Base-by-base conservation (phyloP, 345 rosid genomes). In the Ceriops decandra region DNA sequence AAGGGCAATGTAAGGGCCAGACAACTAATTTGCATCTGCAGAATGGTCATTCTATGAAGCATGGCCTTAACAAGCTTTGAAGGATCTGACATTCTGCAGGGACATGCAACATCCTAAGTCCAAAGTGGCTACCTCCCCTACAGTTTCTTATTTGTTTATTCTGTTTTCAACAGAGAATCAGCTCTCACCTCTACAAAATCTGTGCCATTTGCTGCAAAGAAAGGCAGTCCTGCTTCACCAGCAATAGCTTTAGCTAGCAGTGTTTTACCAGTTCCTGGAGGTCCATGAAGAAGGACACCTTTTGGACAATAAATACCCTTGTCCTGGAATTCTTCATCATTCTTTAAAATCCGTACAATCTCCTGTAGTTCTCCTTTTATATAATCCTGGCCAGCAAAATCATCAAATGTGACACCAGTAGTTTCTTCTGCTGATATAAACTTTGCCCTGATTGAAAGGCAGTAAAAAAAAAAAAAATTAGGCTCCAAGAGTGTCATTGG, bases 261-360 rank as follows among this genome's bases (percentile, higher is more conserved):
- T 32, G 98, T 93, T 84, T 93, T 90, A 63, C 98, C 98, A 36
- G 98, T 93, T 74, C 97, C 98, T 21, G 98, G 97, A 67, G 98
- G 97, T 26, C 98, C 98, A 73, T 93, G 91, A 60, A 93, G 96
- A 68, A 93, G 92, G 56, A 93, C 96, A 72, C 98, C 98, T 89
- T 90, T 90, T 1, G 98, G 98, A 81, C 98, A 90, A 70, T 89
- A 90, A 65, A 93, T 93, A 56, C 97, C 98, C 81, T 85, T 93
- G 64, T 89, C 80, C 74, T 86, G 93, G 76, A 86, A 93, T 80
- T 89, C 98, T 68, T 93, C 98, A 35, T 90, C 96, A 74, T 90
- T 93, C 78, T 89, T 93, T 47, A 93, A 72, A 72, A 90, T 90
- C 26, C 95, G 76, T 22, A 93, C 98, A 81, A 93, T 85, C 83